Percentiles rank a stretch among this genome's conserved stretches.
Conservation (phyloP, 148 eudicot genomes). For the Nyssa sinensis region DNA sequence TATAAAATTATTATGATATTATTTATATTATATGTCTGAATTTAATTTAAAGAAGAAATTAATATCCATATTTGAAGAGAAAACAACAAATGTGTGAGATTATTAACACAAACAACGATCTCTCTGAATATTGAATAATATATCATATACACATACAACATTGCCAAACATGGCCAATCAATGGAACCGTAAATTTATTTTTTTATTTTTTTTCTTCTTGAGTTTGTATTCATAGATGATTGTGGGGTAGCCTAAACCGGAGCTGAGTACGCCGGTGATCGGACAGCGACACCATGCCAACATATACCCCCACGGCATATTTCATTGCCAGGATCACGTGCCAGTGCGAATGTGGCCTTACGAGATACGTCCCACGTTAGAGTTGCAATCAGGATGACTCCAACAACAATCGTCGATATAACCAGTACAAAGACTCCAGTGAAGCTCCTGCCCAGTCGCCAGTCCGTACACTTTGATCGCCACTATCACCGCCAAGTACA, state of each 20-base stretch:
- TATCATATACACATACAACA: no score
- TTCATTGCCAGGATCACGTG: constrained; percentile 12
- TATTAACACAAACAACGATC: no score
- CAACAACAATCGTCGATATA: constrained; percentile 55
- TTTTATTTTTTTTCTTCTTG: not conserved
- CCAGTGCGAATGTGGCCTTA: constrained; percentile 38
- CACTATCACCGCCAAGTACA: constrained; percentile 59
- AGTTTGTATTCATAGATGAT: not conserved
- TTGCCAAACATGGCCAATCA: no score
- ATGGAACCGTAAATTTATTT: no score
- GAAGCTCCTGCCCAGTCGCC: constrained; percentile 42
- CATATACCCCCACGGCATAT: constrained; percentile 76
- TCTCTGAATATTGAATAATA: no score
- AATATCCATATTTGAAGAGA: no score
- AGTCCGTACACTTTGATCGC: constrained; percentile 63
- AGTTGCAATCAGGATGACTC: constrained; percentile 31
- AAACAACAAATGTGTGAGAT: no score
- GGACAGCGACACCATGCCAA: constrained; percentile 92
- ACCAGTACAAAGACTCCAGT: constrained; percentile 46
- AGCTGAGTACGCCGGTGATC: constrained; percentile 74
- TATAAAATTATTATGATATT: no score
- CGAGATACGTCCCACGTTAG: constrained; percentile 79
- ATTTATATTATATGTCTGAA: no score
- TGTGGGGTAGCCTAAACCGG: constrained; percentile 55
- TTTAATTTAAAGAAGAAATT: no score